Base-by-base conservation (phyloP, 805 yeast species). In the Barnettozyma siamensis region DNA sequence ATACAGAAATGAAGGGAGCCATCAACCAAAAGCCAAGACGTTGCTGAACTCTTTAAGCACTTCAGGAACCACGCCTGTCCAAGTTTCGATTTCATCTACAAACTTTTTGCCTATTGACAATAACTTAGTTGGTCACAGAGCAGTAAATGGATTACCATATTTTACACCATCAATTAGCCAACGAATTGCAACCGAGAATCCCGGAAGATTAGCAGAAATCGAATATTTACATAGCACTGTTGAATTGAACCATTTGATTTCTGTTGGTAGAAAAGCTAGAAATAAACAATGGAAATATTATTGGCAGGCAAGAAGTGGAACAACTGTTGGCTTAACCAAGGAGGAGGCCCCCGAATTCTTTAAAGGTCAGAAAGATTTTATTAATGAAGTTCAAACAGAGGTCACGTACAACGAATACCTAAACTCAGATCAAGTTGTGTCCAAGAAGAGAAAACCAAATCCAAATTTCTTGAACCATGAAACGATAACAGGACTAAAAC, bases 161-260 rank as follows among this genome's bases (percentile, higher is more conserved):
- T 74, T 66, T 47, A 21, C 59, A 55, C 28, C 50, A 46, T 33
- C 53, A 16, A 37, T 57, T 40, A 35, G 48, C 41, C 44, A 54
- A 43, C 53, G 65, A 62, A 50, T 61, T 41, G 45, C 56, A 39
- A 40, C 41, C 37, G 55, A 59, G 55, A 53, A 57, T 60, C 33
- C 59, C 57, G 53, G 66, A 47, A 59, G 67, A 24, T 58, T 75
- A 18, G 68, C 60, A 42, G 75, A 72, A 46, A 53, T 74, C 27
- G 79, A 75, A 46, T 70, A 71, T 47, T 46, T 65, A 7, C 80
- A 75, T 44, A 75, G 76, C 32, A 60, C 69, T 8, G 72, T 74
- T 23, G 68, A 69, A 24, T 47, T 70, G 17, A 73, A 73, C 49
- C 66, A 66, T 33, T 66, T 70, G 29, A 48, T 74, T 34, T 67